Percentiles rank a stretch among this genome's conserved stretches.
These are phyloP conservation scores for Solanum bukasovii DNA, from an alignment of 257 asterid species.

Conservation along the genomic window DNA sequence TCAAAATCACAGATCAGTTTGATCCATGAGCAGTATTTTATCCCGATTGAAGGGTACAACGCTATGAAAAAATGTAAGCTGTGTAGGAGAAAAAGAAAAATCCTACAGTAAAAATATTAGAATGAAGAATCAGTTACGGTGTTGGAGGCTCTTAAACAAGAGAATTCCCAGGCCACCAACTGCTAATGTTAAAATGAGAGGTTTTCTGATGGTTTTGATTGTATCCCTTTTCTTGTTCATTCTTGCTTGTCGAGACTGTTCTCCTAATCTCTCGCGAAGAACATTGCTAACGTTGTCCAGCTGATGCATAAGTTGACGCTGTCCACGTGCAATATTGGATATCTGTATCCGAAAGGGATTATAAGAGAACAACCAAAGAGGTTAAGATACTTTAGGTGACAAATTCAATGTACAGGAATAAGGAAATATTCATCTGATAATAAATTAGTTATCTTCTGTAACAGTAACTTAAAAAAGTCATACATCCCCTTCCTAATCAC, in stretches of 20 bases:
- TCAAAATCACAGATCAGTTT: constrained; percentile 2
- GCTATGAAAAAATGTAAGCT: background rate
- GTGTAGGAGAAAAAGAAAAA: background rate
- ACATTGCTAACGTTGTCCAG: constrained; percentile 55
- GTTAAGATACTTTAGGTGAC: background rate
- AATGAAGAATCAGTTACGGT: constrained; percentile 10
- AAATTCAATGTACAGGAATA: background rate
- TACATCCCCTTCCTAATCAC: background rate
- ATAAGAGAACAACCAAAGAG: background rate
- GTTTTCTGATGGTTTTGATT: constrained; percentile 1
- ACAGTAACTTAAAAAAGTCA: background rate
- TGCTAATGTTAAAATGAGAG: constrained; percentile 21
- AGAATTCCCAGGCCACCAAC: constrained; percentile 32
- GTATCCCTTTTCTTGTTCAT: constrained; percentile 7
- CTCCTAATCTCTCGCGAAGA: constrained; percentile 23
- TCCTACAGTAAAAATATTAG: background rate
- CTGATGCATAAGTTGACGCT: constrained; percentile 75
- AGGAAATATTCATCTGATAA: background rate
- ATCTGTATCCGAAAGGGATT: constrained; percentile 27
- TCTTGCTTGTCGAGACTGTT: constrained; percentile 1
- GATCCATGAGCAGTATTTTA: constrained; percentile 2
- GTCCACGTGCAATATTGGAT: constrained; percentile 53
- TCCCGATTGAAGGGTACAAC: background rate
- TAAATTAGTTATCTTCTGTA: background rate
- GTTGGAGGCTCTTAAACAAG: constrained; percentile 15